A percentile compares a stretch with the other conserved stretches of the same genome.
Conservation (phyloP, 2,329 filamentous ascomycete species). For the Fonsecaea nubica region DNA sequence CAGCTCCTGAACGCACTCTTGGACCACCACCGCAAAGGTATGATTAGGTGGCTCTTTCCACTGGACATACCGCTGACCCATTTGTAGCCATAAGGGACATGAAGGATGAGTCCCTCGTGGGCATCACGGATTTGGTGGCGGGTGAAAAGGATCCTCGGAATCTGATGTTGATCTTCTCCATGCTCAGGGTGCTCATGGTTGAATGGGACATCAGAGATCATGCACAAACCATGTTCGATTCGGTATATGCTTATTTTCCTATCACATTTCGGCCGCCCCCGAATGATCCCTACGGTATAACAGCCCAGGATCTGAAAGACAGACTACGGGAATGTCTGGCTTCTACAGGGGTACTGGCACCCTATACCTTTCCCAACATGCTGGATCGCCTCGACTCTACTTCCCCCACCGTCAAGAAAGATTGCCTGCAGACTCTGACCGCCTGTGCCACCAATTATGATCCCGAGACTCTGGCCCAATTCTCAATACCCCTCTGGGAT, state of each 20-base stretch:
- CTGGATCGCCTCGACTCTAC: slow-evolving; percentile 74
- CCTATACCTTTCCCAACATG: slow-evolving; percentile 69
- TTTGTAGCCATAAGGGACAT: slow-evolving; percentile 59
- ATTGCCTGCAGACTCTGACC: slow-evolving; percentile 68
- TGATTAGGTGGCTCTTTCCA: slow-evolving; percentile 18
- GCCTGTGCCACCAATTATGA: slow-evolving; percentile 67
- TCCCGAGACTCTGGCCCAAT: slow-evolving; percentile 64
- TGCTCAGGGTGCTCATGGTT: slow-evolving; percentile 69
- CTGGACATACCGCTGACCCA: slow-evolving; percentile 31
- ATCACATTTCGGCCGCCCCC: slow-evolving; percentile 74
- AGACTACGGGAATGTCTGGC: slow-evolving; percentile 69
- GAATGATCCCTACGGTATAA: slow-evolving; percentile 73
- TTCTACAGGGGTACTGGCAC: slow-evolving; percentile 67
- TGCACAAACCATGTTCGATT: slow-evolving; percentile 68
- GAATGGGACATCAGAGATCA: slow-evolving; percentile 70
- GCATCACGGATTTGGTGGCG: slow-evolving; percentile 69
- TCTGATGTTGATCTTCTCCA: slow-evolving; percentile 73
- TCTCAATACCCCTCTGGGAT: slow-evolving; percentile 71
- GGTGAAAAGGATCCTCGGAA: slow-evolving; percentile 74
- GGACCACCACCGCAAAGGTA: slow-evolving; percentile 65
- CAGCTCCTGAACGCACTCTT: slow-evolving; percentile 67
- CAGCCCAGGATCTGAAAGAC: slow-evolving; percentile 70
- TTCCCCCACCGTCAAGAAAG: slow-evolving; percentile 72
- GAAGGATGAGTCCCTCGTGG: slow-evolving; percentile 65
- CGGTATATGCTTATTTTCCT: slow-evolving; percentile 74